Conservation (phyloP, 768 basidiomycete genomes). For the Nidularia sp. region DNA sequence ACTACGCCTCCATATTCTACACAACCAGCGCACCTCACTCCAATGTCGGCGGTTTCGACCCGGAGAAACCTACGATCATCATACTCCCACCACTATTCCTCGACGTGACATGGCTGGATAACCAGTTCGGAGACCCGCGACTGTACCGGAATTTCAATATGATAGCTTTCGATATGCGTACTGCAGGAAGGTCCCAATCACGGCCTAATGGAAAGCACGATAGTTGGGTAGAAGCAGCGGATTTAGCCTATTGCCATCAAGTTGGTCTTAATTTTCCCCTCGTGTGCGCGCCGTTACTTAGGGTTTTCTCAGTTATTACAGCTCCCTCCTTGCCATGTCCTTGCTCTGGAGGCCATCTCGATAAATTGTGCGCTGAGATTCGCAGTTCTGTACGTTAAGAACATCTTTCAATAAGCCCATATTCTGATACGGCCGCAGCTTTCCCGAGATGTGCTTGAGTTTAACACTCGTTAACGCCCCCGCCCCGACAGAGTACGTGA, state of each 20-base stretch:
- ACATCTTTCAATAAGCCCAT: background rate
- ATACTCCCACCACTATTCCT: slow-evolving; percentile 67
- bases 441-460: slow-evolving; percentile 68
- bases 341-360: slow-evolving; percentile 62
- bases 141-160: slow-evolving; percentile 58
- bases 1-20: slow-evolving; percentile 73
- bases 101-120: slow-evolving; percentile 64
- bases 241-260: slow-evolving; percentile 63
- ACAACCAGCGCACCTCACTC: slow-evolving; percentile 54
- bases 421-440: slow-evolving; percentile 32
- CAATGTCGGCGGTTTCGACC: slow-evolving; percentile 66
- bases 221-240: slow-evolving; percentile 76
- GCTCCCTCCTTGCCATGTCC: slow-evolving; percentile 66
- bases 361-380: slow-evolving; percentile 60
- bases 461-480: slow-evolving; percentile 68
- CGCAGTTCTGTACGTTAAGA: slow-evolving; percentile 54
- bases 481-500: slow-evolving; percentile 59
- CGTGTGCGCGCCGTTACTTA: background rate
- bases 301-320: slow-evolving; percentile 42
- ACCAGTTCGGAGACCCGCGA: slow-evolving; percentile 65
- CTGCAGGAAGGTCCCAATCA: slow-evolving; percentile 52
- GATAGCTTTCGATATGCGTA: slow-evolving; percentile 72
- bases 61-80: slow-evolving; percentile 60
- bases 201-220: slow-evolving; percentile 58
- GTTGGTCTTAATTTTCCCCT: slow-evolving; percentile 20